These are phyloP conservation scores for Alisma plantagoaquatica DNA, from an alignment of 106 monocot species.

Conservation along the genomic window DNA sequence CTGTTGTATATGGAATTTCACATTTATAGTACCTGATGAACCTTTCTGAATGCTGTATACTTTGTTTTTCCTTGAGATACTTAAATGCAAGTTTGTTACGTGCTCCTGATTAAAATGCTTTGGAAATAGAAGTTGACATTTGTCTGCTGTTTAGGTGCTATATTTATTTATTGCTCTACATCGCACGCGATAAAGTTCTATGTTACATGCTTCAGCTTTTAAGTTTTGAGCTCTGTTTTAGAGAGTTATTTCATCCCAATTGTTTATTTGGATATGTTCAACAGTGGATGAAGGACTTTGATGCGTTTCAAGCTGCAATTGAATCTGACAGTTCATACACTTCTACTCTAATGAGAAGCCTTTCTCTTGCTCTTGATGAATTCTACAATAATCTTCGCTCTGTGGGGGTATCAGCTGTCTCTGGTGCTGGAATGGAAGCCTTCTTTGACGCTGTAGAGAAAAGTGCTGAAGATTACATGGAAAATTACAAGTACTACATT, in stretches of 20 bases:
- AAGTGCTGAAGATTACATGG: slow-evolving; percentile 88
- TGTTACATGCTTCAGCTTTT: too few relatives aligned
- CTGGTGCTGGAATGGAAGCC: slow-evolving; percentile 67
- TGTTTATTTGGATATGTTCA: not conserved
- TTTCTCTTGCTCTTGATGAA: slow-evolving; percentile 85
- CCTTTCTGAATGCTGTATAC: too few relatives aligned
- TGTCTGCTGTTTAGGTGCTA: not conserved
- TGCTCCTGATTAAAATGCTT: not conserved
- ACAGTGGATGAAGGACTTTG: slow-evolving; percentile 99
- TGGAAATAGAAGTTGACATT: not conserved
- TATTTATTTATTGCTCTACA: not conserved
- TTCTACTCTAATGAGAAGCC: slow-evolving; percentile 66
- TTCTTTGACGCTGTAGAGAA: slow-evolving; percentile 77
- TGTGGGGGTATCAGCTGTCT: slow-evolving; percentile 88
- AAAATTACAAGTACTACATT: slow-evolving; percentile 59
- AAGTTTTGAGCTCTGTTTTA: not conserved
- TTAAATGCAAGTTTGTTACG: not conserved
- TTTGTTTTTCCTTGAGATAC: too few relatives aligned
- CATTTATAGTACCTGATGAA: too few relatives aligned
- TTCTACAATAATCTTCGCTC: slow-evolving; percentile 86
- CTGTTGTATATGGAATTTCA: too few relatives aligned
- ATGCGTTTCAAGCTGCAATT: slow-evolving; percentile 69
- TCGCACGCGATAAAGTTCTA: too few relatives aligned
- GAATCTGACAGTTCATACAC: slow-evolving; percentile 75
- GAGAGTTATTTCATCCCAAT: too few relatives aligned